phyloP scores from a whole-genome alignment of 805 yeast genomes.

The Saturnispora saitoi region DNA sequence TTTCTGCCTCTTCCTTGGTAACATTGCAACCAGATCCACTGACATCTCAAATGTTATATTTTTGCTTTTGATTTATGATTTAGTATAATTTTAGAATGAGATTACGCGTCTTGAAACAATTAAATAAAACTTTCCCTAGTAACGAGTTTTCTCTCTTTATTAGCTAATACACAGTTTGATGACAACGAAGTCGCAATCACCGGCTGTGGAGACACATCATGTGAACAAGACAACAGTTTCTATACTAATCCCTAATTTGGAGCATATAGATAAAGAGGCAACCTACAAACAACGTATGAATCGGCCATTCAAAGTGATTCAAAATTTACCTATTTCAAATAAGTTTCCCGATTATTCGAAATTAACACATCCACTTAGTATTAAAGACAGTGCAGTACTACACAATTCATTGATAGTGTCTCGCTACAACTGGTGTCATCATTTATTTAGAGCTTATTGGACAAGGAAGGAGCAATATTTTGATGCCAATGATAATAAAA shows the following conservation, averaged over 20 bases:
- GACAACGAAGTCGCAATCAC: neutral
- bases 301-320: slow-evolving; percentile 58
- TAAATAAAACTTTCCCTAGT: neutral
- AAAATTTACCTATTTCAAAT: slow-evolving; percentile 59
- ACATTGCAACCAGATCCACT: neutral
- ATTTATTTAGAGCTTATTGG: slow-evolving; percentile 77
- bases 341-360: slow-evolving; percentile 54
- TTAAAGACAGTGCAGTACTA: slow-evolving; percentile 64
- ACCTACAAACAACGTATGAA: slow-evolving; percentile 24
- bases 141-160: neutral
- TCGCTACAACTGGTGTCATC: slow-evolving; percentile 55
- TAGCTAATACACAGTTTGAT: neutral
- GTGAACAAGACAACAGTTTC: slow-evolving; percentile 17
- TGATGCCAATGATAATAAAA: slow-evolving; percentile 33
- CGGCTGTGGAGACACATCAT: neutral
- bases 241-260: slow-evolving; percentile 25
- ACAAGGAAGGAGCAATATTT: slow-evolving; percentile 38
- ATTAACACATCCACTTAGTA: slow-evolving; percentile 56
- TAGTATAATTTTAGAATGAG: neutral
- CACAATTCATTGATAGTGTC: slow-evolving; percentile 69
- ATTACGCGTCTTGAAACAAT: neutral
- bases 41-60: too few species aligned
- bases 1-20: slow-evolving; percentile 3
- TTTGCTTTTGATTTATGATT: too few species aligned
- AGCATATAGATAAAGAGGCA: slow-evolving; percentile 24